A percentile compares a stretch with the other conserved stretches of the same genome.
These are phyloP conservation scores for Pichia nakasei DNA, from an alignment of 805 yeast genomes.

Conservation along the genomic window DNA sequence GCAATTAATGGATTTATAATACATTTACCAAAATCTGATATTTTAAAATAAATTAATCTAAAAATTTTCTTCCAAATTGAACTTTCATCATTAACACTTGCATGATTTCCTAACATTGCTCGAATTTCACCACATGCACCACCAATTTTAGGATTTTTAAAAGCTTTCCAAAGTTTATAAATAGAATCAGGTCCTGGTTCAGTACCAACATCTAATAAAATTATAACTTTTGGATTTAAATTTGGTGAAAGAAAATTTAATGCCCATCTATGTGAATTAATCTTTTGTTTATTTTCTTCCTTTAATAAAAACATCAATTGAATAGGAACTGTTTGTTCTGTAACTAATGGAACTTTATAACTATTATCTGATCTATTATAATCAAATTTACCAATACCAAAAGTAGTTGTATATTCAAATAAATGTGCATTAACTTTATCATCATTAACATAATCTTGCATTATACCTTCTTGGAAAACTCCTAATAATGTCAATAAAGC, in stretches of 20 bases:
- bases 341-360: conserved; percentile 50
- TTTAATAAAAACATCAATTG: conserved; percentile 83
- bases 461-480: conserved; percentile 88
- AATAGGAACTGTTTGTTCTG: conserved; percentile 62
- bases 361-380: conserved; percentile 39
- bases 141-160: conserved; percentile 72
- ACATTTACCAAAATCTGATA: conserved; percentile 32
- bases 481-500: conserved; percentile 80
- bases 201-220: conserved; percentile 89
- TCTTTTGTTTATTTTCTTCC: conserved; percentile 82
- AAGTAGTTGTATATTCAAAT: conserved; percentile 87
- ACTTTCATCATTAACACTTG: conserved; percentile 25
- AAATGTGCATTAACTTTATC: conserved; percentile 76
- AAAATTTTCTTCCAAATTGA: conserved; percentile 16
- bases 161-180: conserved; percentile 83
- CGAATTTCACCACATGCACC: conserved; percentile 97
- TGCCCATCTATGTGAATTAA: conserved; percentile 95
- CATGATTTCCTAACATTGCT: conserved; percentile 41
- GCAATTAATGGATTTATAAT: conserved; percentile 80
- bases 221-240: conserved; percentile 72
- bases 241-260: conserved; percentile 84
- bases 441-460: conserved; percentile 81
- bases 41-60: conserved; percentile 39
- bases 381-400: conserved; percentile 50
- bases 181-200: conserved; percentile 81